Base-by-base conservation (phyloP, 495 filamentous ascomycete species). In the Xylaria bambusicola region DNA sequence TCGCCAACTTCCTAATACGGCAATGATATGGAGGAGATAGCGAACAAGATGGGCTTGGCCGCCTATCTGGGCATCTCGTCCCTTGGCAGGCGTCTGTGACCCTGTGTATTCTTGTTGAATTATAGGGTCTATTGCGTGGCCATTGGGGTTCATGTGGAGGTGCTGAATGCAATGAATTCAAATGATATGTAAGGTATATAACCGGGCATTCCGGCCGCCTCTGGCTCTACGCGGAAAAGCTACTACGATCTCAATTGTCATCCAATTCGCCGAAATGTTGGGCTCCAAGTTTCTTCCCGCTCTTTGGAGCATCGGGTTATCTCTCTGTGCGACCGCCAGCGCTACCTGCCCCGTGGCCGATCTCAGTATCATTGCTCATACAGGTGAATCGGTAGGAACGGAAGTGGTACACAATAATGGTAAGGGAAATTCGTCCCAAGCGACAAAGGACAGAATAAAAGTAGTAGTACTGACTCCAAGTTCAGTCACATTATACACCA, bases 401-500 rank as follows among this genome's bases (percentile, higher is more conserved):
- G 67, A 70, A 45, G 62, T 69, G 23, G 41, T 68, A 21, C 57
- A 71, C 8, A 54, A 71, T n/a, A 64, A 60, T 17, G 63, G 73
- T 75, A 60, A 31, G 67, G 41, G n/a, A 27, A 10, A 56, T 60
- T 58, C n/a, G 18, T 10, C 29, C 29, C 10, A 21, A 2, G 13
- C 7, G 13, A 12, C 2, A 23, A 38, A 31, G 13, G 2, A 9
- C 5, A 5, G 5, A 29, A 6, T 33, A 33, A 10, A 33, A 5
- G 10, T n/a, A n/a, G n/a, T n/a, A 1, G 24, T 8, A 18, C 21
- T 24, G 24, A n/a, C 40, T 33, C 8, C n/a, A 27, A 12, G 24
- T 54, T 8, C 18, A 77, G 73, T 75, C 40, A 76, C 64, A 7
- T 52, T 76, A 56, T 78, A 78, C 64, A 66, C 77, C 56, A 60